Conservation (phyloP, 805 yeast species). For the Vanderwaltozyma yarrowii region DNA sequence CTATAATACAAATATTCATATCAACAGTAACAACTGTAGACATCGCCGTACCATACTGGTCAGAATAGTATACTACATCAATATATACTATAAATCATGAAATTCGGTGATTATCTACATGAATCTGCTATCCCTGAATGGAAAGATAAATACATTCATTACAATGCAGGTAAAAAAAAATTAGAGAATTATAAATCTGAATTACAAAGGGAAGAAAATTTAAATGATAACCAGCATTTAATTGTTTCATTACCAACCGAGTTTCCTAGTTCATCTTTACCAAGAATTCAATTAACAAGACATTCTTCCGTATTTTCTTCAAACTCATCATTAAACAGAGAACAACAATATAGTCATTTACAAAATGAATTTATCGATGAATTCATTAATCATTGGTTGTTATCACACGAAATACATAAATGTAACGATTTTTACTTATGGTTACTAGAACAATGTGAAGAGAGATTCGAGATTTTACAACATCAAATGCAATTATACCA, state of each 20-base stretch:
- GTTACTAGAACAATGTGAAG: conserved; percentile 20
- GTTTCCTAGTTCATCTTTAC: neutral
- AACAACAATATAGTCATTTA: conserved; percentile 2
- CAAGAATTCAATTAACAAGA: neutral
- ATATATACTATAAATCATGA: too few species aligned
- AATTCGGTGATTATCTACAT: conserved; percentile 50
- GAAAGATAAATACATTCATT: conserved; percentile 72
- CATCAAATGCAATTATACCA: conserved; percentile 16
- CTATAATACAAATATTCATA: too few species aligned
- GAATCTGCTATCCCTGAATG: conserved; percentile 78
- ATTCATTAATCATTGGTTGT: conserved; percentile 26
- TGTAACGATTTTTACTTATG: conserved; percentile 27
- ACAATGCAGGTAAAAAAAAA: conserved; percentile 38
- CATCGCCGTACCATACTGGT: too few species aligned
- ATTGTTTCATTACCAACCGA: neutral
- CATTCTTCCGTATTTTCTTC: neutral
- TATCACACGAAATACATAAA: conserved; percentile 21
- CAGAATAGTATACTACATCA: too few species aligned
- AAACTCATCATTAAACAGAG: neutral
- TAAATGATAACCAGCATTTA: neutral
- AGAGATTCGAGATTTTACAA: conserved; percentile 16
- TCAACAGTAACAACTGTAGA: too few species aligned
- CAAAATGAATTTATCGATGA: conserved; percentile 9
- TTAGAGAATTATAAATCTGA: conserved; percentile 19
- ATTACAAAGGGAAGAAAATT: neutral